These are phyloP conservation scores for Penicillium freii DNA, from an alignment of 2,329 filamentous ascomycete genomes.

Conservation along the genomic window DNA sequence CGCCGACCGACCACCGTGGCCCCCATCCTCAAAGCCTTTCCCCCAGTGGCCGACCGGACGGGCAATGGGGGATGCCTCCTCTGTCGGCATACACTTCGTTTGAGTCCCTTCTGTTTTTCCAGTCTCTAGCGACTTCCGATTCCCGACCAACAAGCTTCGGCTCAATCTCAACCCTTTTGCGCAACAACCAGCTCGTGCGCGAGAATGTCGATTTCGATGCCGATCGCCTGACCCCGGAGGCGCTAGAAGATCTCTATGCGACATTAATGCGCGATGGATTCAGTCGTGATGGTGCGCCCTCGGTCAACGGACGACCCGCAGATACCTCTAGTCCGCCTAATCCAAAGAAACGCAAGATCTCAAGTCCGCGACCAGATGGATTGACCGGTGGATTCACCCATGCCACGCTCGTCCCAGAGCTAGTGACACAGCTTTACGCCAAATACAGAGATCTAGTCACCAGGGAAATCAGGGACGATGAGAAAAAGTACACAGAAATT, in stretches of 20 bases:
- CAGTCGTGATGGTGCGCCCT: conserved; percentile 39
- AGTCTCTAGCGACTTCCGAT: conserved; percentile 69
- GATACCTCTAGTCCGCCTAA: conserved; percentile 43
- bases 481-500: conserved; percentile 63
- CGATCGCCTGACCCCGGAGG: conserved; percentile 70
- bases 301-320: conserved; percentile 23
- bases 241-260: conserved; percentile 75
- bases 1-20: conserved; percentile 34
- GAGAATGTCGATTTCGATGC: conserved; percentile 70
- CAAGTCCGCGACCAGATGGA: conserved; percentile 61
- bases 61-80: conserved; percentile 57
- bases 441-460: conserved; percentile 70
- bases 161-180: conserved; percentile 71
- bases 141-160: conserved; percentile 64
- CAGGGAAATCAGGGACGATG: conserved; percentile 70
- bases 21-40: conserved; percentile 34
- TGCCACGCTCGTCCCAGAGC: conserved; percentile 63
- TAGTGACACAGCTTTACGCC: conserved; percentile 72
- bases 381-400: conserved; percentile 67
- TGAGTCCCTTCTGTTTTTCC: conserved; percentile 82
- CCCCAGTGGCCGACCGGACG: conserved; percentile 39
- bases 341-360: conserved; percentile 72
- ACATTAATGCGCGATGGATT: conserved; percentile 74
- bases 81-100: conserved; percentile 72
- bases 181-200: conserved; percentile 69